Evolutionary conservation across 106 monocot species (phyloP), one percentile per base, ranked within the genome.

Genomic region (Dendrobium officinale): DNA sequence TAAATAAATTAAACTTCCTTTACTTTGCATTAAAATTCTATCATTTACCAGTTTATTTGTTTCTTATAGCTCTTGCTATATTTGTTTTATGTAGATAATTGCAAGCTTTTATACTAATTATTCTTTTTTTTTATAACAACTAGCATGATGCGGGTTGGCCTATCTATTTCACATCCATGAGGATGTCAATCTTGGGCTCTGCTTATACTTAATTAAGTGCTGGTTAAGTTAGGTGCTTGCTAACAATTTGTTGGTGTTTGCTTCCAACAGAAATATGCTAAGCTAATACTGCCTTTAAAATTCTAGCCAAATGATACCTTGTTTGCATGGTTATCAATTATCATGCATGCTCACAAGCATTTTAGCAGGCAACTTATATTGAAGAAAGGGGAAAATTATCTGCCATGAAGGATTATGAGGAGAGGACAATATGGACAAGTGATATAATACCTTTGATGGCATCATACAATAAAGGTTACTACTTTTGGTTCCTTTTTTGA

Each of bases 381-480:
- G 92, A 98, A 81, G 97, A 92, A 85, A 84, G 84, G 82, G 92
- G 90, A 29, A 98, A 91, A 55, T 43, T 94, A 48, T 80, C 78
- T 70, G 41, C 76, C 37, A 94, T 98, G 90, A 98, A 94, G 85
- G 94, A 98, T 88, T 89, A 88, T 89, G 97, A 98, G 26, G 97
- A 98, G 81, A 91, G 76, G 81, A 91, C 79, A 66, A 90, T 98
- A 51, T 98, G 97, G 97, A 87, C 90, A 37, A 91, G 91, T 80
- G 91, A 92, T 87, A 26, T 79, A 45, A 73, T 98, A 75, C 94
- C 97, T 79, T 81, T 98, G 80, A 80, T 98, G 89, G 86, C 89
- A 77, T 89, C 94, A 67, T 94, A 90, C 66, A 87, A 98, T 81
- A 92, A 88, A 89, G 92, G 97, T 98, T 56, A 11, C 41, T 72